Evolutionary conservation across 2,329 filamentous ascomycete species (phyloP), one percentile per base, ranked within the genome.

Genomic region (Cladophialophora exuberans): DNA sequence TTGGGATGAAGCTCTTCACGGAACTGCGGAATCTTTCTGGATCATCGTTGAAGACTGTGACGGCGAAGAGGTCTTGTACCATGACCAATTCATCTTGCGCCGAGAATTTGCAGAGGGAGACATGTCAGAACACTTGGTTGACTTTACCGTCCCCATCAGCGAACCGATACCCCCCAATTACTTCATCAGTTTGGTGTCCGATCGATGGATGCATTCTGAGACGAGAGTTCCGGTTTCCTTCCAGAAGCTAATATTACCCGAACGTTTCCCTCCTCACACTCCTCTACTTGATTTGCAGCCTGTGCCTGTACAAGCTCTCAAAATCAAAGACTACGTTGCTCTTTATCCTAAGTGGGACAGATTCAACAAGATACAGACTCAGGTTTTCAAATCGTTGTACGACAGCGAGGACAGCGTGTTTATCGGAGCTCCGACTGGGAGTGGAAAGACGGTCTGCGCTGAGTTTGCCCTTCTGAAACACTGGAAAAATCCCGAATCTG

Each of bases 111-210:
- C 91, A 3, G 78, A 84, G 56, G 82, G 87, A 1, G 93, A 97
- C 66, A 83, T 87, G 70, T 97, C 93, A 61, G 93, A 97, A 74
- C 94, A 99, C 72, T 75, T 97, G 9, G 88, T 99, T 23, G 94
- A 99, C 64, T 94, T 99, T 65, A 97, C 93, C 0, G 93, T 97
- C 2, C 89, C 94, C 0, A 96, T 99, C 63, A 92, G 90, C 0
- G 94, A 99, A 64, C 95, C 95, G 0, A 96, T 97, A 89, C 94
- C 94, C 11, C 94, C 95, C 0, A 96, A 99, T 72, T 99, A 99
- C 76, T 99, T 99, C 74, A 90, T 99, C 66, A 94, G 91, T 0
- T 83, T 99, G 33, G 76, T 97, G 17, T 97, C 93, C 3, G 94
- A 99, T 71, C 83, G 94, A 64, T 99, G 94, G 94, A 97, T 99